Evolutionary conservation across 2,329 filamentous ascomycete genomes (phyloP).

Genomic region (Sporothrix pseudoabietina): DNA sequence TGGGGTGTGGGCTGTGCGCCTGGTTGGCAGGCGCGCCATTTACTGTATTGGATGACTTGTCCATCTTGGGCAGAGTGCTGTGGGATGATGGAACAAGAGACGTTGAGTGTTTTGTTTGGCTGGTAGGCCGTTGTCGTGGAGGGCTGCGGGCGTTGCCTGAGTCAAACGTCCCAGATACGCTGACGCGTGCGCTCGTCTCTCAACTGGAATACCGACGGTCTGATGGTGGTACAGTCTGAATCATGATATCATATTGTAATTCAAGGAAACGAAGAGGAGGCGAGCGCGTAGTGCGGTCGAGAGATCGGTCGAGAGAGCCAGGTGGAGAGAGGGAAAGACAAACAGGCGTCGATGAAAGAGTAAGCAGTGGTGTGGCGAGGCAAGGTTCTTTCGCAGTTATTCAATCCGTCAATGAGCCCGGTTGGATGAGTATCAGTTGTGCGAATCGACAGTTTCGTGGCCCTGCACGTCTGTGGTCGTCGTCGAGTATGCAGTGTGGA

Average conservation of each 20-base stretch:
- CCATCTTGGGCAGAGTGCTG: constrained; percentile 40
- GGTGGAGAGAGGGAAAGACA: neutral
- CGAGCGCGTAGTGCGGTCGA: neutral
- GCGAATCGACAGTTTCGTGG: neutral
- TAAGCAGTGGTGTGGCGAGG: neutral
- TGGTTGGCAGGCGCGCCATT: constrained; percentile 38
- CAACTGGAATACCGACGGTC: constrained; percentile 27
- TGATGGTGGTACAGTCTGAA: constrained; percentile 25
- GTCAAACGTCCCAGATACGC: constrained; percentile 22
- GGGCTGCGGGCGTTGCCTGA: constrained; percentile 23
- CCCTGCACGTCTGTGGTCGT: neutral
- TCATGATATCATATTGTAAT: constrained; percentile 33
- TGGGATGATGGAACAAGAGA: constrained; percentile 35
- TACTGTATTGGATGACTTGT: constrained; percentile 42
- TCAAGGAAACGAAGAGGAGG: constrained; percentile 14
- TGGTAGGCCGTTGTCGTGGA: constrained; percentile 31
- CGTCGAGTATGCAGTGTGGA: neutral
- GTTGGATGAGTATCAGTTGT: no score
- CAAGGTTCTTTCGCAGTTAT: neutral
- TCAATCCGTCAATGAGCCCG: neutral
- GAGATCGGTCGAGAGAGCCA: neutral
- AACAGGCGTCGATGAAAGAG: neutral
- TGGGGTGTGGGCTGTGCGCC: constrained; percentile 35
- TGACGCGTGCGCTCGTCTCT: constrained; percentile 23
- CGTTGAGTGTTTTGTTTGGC: constrained; percentile 24